Conservation (phyloP, 75 land plant genomes). For the Picea glauca region DNA sequence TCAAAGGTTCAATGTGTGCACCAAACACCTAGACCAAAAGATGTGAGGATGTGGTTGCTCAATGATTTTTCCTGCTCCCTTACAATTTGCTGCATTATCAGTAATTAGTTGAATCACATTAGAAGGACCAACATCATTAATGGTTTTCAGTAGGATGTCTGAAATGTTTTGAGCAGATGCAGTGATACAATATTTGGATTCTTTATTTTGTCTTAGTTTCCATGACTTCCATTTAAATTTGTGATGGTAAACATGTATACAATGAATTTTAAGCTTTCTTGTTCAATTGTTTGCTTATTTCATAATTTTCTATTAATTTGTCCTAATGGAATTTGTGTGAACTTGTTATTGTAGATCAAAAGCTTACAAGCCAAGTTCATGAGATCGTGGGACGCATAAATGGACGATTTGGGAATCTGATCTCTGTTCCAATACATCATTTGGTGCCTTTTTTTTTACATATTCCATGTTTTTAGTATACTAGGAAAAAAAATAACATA, state of each 20-base stretch:
- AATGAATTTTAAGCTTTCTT: neutral
- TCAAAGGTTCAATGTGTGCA: too few relatives aligned
- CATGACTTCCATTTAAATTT: neutral
- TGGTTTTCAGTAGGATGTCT: too few relatives aligned
- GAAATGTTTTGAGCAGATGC: too few relatives aligned
- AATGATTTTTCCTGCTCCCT: too few relatives aligned
- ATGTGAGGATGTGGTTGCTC: too few relatives aligned
- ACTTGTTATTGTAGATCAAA: slow-evolving; percentile 31
- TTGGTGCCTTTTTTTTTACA: slow-evolving; percentile 17
- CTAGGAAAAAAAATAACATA: neutral
- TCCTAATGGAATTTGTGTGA: neutral
- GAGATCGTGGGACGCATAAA: slow-evolving; percentile 55
- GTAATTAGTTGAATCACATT: too few relatives aligned
- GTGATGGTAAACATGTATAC: slow-evolving; percentile 1
- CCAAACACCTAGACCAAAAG: too few relatives aligned
- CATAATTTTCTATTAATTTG: neutral
- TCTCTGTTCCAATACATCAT: slow-evolving; percentile 51
- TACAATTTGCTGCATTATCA: too few relatives aligned
- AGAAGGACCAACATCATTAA: too few relatives aligned
- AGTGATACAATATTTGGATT: neutral
- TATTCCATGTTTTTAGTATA: neutral
- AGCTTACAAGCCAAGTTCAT: slow-evolving; percentile 54
- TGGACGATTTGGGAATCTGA: slow-evolving; percentile 49
- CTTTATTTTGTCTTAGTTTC: slow-evolving; percentile 1
- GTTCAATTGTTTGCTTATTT: neutral